A percentile compares a stretch with the other conserved stretches of the same genome.
phyloP scores from a whole-genome alignment of 352 stramenopile genomes.

The Globisporangium acanthophoron region DNA sequence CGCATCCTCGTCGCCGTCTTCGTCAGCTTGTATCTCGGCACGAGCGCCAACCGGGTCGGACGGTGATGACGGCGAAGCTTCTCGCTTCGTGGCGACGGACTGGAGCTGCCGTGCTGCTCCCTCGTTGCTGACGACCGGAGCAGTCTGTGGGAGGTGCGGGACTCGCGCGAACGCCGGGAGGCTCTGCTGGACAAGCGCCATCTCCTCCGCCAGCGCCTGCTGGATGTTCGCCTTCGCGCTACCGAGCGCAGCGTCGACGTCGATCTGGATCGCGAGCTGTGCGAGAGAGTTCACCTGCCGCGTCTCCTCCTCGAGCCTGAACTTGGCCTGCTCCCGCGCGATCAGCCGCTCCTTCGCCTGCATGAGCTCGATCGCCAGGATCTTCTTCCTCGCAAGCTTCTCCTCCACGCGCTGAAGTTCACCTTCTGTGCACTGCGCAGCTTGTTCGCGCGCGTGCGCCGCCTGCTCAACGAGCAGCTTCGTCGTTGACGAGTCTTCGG shows the following conservation, averaged over 20 bases:
- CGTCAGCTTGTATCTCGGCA: not conserved
- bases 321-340: slow-evolving; percentile 21
- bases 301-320: slow-evolving; percentile 32
- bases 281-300: slow-evolving; percentile 37
- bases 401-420: slow-evolving; percentile 1
- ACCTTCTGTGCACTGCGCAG: not conserved
- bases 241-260: slow-evolving; percentile 23
- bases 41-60: not conserved
- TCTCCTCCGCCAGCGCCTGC: slow-evolving; percentile 22
- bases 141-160: not conserved
- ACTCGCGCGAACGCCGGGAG: slow-evolving; percentile 18
- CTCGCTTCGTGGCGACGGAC: no score
- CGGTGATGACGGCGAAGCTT: not conserved
- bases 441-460: slow-evolving; percentile 9
- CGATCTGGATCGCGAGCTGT: slow-evolving; percentile 26
- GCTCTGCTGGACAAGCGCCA: slow-evolving; percentile 21
- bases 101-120: not conserved
- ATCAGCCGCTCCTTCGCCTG: slow-evolving; percentile 30
- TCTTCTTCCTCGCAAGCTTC: slow-evolving; percentile 41
- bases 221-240: slow-evolving; percentile 25
- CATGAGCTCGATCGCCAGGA: slow-evolving; percentile 31
- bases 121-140: not conserved
- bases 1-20: slow-evolving; percentile 1
- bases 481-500: slow-evolving; percentile 49
- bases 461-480: slow-evolving; percentile 37